Base-by-base conservation (phyloP, 768 basidiomycete species). In the Trametes sanguinea region DNA sequence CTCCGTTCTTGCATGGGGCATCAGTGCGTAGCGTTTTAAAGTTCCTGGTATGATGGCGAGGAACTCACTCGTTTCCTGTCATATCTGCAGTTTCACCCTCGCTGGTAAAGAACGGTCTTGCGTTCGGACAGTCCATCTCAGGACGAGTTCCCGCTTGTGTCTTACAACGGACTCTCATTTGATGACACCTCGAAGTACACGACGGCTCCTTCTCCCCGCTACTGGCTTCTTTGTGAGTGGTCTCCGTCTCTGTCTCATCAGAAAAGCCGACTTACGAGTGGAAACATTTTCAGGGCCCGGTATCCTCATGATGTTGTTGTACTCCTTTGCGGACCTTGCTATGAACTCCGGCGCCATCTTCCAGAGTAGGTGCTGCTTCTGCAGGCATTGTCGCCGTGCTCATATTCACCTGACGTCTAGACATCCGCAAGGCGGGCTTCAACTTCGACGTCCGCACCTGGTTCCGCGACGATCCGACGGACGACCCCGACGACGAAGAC, bases 221-320 rank as follows among this genome's bases (percentile, higher is more conserved):
- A 68, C 61, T 68, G 67, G 67, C 59, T 68, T 33, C 64, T 68
- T 47, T 68, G 67, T 61, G 32, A 29, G 53, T 43, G 6, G 8
- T 11, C n/a, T 4, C 35, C 11, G n/a, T 16, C 32, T 8, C 16
- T 22, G 22, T 22, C 22, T 22, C 22, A 22, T 22, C 22, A 22
- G 22, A 22, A 22, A 22, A 22, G 22, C 22, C 22, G 22, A 22
- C 22, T 22, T 22, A 22, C 22, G 22, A 22, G 22, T 22, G 22
- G 22, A 22, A 22, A 22, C 22, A 1, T 22, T 22, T 22, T 22
- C 10, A 54, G 60, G 84, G 85, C 85, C 84, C 39, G 84, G 85
- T 70, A 81, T 85, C 61, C 69, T 85, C 50, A 76, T 85, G 73
- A 85, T 87, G 83, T 74, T 87, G 65, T 65, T 85, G 59, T 85